Base-by-base conservation (phyloP, 176 grass and related monocot species). In the Zea luxurians region DNA sequence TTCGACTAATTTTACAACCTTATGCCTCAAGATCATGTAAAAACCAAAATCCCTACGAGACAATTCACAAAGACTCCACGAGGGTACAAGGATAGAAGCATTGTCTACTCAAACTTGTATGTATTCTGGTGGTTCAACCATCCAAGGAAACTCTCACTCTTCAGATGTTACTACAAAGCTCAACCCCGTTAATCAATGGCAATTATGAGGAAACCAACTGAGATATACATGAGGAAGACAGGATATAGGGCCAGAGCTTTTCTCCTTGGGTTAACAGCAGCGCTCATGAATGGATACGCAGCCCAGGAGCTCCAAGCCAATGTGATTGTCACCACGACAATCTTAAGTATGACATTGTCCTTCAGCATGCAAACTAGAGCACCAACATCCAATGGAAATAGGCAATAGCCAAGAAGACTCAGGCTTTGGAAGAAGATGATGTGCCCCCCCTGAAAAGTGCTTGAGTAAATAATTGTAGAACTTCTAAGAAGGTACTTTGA, bases 371-470 rank as follows among this genome's bases (percentile, higher is more conserved):
- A 95, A 43, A 99, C 67, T 35, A 99, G 64, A 76, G 96, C 92
- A 61, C 96, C 92, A 34, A 99, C 50, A 57, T 95, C 96, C 80
- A 99, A 76, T 12, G 92, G 96, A 75, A 99, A 99, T n/a, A 99
- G 55, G 34, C 96, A 99, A 64, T 99, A 99, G 12, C 96, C 96
- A 73, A 99, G 90, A 70, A 99, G 92, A 74, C 96, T 99, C 16
- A 99, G 88, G 73, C 96, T 99, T 70, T 99, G 96, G 81, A 99
- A 99, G 83, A 99, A 95, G 73, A 99, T 96, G 71, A 99, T 99
- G 72, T 99, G 92, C 52, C 96, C 96, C 66, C 96, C 96, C 96
- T 99, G 73, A 48, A 89, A 65, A 72, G 50, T 46, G 10, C 73
- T 43, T 17, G 37, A 70, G 62, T 5, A 82, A 68, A 53, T 79